phyloP scores from a whole-genome alignment of 116 monocot species.

The Posidonia oceanica region DNA sequence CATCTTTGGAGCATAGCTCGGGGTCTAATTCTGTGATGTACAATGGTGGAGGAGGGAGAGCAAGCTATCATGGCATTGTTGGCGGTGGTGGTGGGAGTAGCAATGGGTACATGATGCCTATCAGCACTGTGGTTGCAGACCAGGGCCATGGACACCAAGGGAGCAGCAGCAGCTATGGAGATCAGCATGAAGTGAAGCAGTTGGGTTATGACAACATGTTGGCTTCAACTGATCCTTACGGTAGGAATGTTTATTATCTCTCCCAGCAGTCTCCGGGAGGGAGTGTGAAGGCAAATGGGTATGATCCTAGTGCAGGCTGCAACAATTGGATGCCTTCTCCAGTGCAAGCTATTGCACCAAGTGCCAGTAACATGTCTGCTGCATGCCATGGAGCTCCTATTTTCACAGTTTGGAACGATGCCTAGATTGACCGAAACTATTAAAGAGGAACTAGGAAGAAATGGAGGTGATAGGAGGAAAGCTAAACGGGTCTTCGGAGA shows the following conservation, averaged over 20 bases:
- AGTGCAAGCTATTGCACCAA: constrained; percentile 14
- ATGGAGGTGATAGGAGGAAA: background rate
- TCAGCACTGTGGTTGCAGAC: constrained; percentile 22
- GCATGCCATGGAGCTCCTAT: constrained; percentile 43
- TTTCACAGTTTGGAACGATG: constrained; percentile 80
- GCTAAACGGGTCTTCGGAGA: background rate
- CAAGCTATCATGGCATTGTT: constrained; percentile 3
- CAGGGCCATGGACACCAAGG: constrained; percentile 15
- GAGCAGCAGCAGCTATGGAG: constrained; percentile 14
- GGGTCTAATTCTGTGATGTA: constrained; percentile 41
- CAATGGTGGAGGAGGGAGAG: constrained; percentile 17
- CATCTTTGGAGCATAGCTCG: constrained; percentile 39
- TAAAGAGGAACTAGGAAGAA: too few relatives aligned
- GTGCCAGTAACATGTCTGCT: constrained; percentile 15
- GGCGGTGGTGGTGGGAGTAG: constrained; percentile 1
- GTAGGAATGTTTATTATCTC: constrained; percentile 32
- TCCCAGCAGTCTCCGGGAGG: constrained; percentile 17
- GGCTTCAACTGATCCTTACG: constrained; percentile 23
- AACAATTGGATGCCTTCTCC: constrained; percentile 36
- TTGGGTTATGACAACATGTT: constrained; percentile 22
- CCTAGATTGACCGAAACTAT: constrained; percentile 8
- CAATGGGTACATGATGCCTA: constrained; percentile 35
- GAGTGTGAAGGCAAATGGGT: constrained; percentile 21
- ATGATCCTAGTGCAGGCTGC: constrained; percentile 20
- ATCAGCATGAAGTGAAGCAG: constrained; percentile 30